These are phyloP conservation scores for Naganishia onofrii DNA, from an alignment of 768 basidiomycete species.

Conservation along the genomic window DNA sequence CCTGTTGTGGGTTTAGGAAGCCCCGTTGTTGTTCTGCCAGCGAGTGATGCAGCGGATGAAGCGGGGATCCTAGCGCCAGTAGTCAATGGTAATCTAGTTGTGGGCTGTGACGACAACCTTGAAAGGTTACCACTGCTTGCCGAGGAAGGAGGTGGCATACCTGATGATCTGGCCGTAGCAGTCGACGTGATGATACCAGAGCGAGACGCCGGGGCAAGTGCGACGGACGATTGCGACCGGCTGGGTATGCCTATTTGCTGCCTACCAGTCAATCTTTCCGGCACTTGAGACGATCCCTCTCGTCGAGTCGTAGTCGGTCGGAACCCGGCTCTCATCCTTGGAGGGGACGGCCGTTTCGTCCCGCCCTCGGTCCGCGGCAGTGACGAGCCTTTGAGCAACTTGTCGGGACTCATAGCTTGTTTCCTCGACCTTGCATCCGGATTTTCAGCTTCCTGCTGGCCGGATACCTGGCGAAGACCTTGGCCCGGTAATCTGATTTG, in stretches of 20 bases:
- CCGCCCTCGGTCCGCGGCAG: neutral
- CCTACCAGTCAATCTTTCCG: neutral
- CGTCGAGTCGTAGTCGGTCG: neutral
- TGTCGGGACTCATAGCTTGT: slow-evolving; percentile 22
- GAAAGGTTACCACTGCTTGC: neutral
- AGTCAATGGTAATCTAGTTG: neutral
- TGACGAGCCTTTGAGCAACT: neutral
- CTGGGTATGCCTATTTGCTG: neutral
- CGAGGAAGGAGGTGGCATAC: neutral
- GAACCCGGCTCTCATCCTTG: slow-evolving; percentile 9
- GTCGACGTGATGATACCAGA: neutral
- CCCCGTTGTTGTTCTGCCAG: slow-evolving; percentile 6
- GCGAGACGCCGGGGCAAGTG: neutral
- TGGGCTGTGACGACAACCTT: neutral
- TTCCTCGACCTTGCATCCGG: slow-evolving; percentile 15
- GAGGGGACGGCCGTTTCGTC: neutral
- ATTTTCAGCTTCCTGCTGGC: slow-evolving; percentile 5
- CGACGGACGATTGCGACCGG: neutral
- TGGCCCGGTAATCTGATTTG: slow-evolving; percentile 12
- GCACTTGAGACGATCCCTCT: neutral
- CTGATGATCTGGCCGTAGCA: slow-evolving; percentile 3
- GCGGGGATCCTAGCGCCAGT: neutral
- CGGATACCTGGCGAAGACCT: slow-evolving; percentile 20
- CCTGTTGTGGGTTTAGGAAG: neutral
- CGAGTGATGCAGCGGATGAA: neutral